A percentile compares a stretch with the other conserved stretches of the same genome.
phyloP scores from a whole-genome alignment of 2,329 filamentous ascomycete genomes.

The Paecilomyces sp. region DNA sequence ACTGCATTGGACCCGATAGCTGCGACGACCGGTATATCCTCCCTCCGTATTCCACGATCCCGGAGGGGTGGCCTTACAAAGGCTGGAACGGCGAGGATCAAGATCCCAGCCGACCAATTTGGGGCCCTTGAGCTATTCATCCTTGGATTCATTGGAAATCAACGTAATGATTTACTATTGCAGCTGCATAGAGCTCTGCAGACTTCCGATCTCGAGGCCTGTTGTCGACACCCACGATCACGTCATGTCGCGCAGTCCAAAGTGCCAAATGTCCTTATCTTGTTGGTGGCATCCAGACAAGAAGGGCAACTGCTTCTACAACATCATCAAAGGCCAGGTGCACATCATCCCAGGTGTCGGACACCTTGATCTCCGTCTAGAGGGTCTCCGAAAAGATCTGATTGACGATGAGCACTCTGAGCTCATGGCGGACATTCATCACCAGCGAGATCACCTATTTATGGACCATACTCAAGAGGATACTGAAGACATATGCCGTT shows the following conservation, averaged over 20 bases:
- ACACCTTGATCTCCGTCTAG: too few relatives aligned
- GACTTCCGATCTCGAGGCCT: not conserved
- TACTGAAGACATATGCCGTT: not conserved
- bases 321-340: too few relatives aligned
- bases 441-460: too few relatives aligned
- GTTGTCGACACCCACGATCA: not conserved
- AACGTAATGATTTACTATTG: not conserved
- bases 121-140: slow-evolving; percentile 12
- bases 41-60: slow-evolving; percentile 52
- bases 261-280: too few relatives aligned
- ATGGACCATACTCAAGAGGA: not conserved
- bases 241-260: not conserved
- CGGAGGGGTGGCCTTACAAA: slow-evolving; percentile 54
- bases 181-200: not conserved
- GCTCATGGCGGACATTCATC: too few relatives aligned
- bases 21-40: slow-evolving; percentile 55
- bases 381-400: too few relatives aligned
- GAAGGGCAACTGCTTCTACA: too few relatives aligned
- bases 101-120: slow-evolving; percentile 24
- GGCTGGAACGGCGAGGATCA: slow-evolving; percentile 44
- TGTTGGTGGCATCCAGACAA: too few relatives aligned
- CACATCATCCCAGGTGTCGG: too few relatives aligned
- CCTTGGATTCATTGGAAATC: not conserved
- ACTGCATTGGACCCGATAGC: slow-evolving; percentile 29
- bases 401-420: too few relatives aligned